These are phyloP conservation scores for Blastobotrys elegans DNA, from an alignment of 1,139 yeast genomes.

Conservation along the genomic window DNA sequence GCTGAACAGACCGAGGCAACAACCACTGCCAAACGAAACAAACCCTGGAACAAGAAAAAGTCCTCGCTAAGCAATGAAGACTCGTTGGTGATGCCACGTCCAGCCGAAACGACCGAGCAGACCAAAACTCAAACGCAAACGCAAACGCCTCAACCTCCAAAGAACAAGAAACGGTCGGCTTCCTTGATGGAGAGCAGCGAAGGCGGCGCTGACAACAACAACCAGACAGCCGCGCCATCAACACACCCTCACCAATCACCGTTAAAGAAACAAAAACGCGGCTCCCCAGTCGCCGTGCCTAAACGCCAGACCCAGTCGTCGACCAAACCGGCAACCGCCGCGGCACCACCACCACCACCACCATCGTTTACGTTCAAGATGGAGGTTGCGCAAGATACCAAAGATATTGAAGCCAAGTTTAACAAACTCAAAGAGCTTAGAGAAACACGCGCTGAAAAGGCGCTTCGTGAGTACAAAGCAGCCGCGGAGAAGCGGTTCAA, in stretches of 20 bases:
- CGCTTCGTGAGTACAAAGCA: constrained; percentile 28
- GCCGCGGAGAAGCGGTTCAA: constrained; percentile 30
- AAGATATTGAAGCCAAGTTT: constrained; percentile 16
- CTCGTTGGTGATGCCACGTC: background rate
- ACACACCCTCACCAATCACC: constrained; percentile 1
- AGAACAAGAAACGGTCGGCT: constrained; percentile 6
- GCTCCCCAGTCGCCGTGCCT: background rate
- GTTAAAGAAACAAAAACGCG: background rate
- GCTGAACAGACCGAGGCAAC: background rate
- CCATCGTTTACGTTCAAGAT: constrained; percentile 7
- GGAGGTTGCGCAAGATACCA: constrained; percentile 8
- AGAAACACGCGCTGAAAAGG: constrained; percentile 30
- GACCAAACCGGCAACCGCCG: background rate
- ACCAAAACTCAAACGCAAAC: too few relatives aligned
- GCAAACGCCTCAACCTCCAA: background rate
- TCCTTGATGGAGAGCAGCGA: constrained; percentile 4
- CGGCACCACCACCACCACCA: background rate
- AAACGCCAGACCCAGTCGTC: background rate
- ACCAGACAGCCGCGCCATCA: background rate
- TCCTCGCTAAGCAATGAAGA: background rate
- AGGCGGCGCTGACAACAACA: background rate
- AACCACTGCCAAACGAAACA: background rate
- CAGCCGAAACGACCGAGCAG: too few relatives aligned
- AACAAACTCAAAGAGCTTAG: constrained; percentile 19
- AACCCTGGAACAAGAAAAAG: constrained; percentile 5